Evolutionary conservation across 176 grass and related monocot genomes (phyloP), one percentile per base, ranked within the genome.

Genomic region (Chloris gayana): DNA sequence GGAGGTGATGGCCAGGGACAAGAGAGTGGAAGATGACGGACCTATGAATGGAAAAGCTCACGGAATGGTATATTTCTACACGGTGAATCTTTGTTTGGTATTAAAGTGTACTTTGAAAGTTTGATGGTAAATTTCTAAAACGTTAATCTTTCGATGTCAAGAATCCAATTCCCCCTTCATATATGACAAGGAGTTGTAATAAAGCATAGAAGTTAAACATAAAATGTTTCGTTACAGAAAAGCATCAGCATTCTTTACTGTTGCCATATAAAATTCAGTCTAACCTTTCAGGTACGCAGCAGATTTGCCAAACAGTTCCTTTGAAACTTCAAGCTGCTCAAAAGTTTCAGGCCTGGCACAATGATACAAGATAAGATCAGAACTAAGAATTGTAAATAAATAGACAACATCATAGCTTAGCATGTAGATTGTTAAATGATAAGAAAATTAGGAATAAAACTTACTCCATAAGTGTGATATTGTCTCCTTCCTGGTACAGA

Each of bases 271-370:
- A 57, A 72, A 85, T 45, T 80, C 50, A 47, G 47, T 26, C 21
- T 9, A 15, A 78, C 95, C 95, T 93, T 84, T 95, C 58, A 98
- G 82, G 75, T 98, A 98, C 62, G 88, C 83, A 54, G 84, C 83
- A 67, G 88, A 67, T 85, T 95, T 98, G 61, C 95, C 92, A 87
- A 98, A 98, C 81, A 98, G 76, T 58, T 95, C 92, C 72, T 95
- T 89, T 26, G 90, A 80, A 90, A 98, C 84, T 83, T 98, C 95
- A 51, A 98, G 49, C 89, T 98, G 95, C 78, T 98, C 92, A 91
- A 93, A 98, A 19, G 95, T 95, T 67, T 69, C 75, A 70, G 95
- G 95, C 84, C 95, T 98, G 67, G 46, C 22, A 91, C 68, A 65
- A 83, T 32, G 22, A 79, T 45, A 85, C 6, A n/a, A 79, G 19